These are phyloP conservation scores for Protomyces arabidopsidicola DNA, from an alignment of 1,139 yeast species.

Conservation along the genomic window DNA sequence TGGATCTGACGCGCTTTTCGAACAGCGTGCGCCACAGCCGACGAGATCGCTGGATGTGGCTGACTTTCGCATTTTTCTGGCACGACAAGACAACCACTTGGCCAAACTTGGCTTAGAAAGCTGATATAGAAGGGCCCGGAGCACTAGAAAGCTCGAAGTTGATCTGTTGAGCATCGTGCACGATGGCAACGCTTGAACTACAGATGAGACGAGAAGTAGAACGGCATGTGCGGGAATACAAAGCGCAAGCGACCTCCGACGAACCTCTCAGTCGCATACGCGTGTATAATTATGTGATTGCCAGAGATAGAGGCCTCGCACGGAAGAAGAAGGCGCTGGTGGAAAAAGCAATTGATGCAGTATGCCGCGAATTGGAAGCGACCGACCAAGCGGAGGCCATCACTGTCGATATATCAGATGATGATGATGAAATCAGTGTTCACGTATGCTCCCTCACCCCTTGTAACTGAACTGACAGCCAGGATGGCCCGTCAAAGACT, in stretches of 20 bases:
- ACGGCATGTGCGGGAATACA: conserved; percentile 8
- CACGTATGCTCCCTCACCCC: neutral
- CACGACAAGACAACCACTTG: too few relatives aligned
- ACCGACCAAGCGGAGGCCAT: neutral
- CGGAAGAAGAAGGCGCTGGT: conserved; percentile 18
- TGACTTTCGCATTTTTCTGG: neutral
- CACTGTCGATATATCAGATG: neutral
- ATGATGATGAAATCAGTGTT: neutral
- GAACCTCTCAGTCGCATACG: conserved; percentile 17
- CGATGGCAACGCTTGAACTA: conserved; percentile 1
- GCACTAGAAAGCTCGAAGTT: too few relatives aligned
- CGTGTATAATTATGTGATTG: conserved; percentile 13
- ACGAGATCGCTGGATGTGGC: neutral
- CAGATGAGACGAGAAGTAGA: conserved; percentile 8
- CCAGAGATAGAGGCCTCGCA: conserved; percentile 6
- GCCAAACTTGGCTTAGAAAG: too few relatives aligned
- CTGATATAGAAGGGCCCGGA: too few relatives aligned
- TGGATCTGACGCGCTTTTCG: too few relatives aligned
- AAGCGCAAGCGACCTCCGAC: neutral
- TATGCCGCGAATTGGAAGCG: conserved; percentile 10
- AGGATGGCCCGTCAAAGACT: neutral
- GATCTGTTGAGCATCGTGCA: too few relatives aligned
- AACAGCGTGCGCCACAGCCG: too few relatives aligned
- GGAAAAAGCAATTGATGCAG: conserved; percentile 13
- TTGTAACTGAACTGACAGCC: conserved; percentile 3